These are phyloP conservation scores for Penicillium flavigenum DNA, from an alignment of 495 filamentous ascomycete genomes.

Conservation along the genomic window DNA sequence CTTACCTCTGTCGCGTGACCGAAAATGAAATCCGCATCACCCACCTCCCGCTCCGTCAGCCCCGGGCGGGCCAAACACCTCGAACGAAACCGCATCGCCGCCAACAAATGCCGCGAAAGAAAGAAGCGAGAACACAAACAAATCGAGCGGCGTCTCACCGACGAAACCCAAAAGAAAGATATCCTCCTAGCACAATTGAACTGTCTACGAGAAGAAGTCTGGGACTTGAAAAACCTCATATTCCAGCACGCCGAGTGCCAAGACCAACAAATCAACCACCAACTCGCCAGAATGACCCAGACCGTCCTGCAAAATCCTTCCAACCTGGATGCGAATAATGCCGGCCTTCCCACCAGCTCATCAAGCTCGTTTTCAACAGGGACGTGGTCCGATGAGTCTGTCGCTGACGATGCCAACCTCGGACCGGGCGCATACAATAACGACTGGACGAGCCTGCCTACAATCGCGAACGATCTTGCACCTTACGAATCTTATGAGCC, in stretches of 20 bases:
- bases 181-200: slow-evolving; percentile 18
- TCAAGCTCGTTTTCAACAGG: slow-evolving; percentile 15
- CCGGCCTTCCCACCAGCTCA: not conserved
- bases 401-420: not conserved
- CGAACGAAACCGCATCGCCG: slow-evolving; percentile 30
- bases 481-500: slow-evolving; percentile 6
- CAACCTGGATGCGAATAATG: not conserved
- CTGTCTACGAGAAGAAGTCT: slow-evolving; percentile 23
- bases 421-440: not conserved
- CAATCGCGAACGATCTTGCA: not conserved
- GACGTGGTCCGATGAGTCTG: slow-evolving; percentile 22
- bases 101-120: slow-evolving; percentile 29
- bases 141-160: slow-evolving; percentile 17
- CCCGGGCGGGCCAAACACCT: slow-evolving; percentile 25
- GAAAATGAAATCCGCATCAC: slow-evolving; percentile 8
- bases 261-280: slow-evolving; percentile 22
- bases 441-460: slow-evolving; percentile 5
- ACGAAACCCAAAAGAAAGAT: slow-evolving; percentile 24
- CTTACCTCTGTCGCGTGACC: not conserved
- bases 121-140: slow-evolving; percentile 25
- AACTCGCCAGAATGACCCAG: slow-evolving; percentile 23
- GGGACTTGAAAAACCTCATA: slow-evolving; percentile 26
- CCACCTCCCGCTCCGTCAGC: slow-evolving; percentile 9
- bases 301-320: not conserved
- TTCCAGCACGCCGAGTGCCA: slow-evolving; percentile 28